phyloP scores from a whole-genome alignment of 176 grass and related monocot species.

The Juncus inflexus region DNA sequence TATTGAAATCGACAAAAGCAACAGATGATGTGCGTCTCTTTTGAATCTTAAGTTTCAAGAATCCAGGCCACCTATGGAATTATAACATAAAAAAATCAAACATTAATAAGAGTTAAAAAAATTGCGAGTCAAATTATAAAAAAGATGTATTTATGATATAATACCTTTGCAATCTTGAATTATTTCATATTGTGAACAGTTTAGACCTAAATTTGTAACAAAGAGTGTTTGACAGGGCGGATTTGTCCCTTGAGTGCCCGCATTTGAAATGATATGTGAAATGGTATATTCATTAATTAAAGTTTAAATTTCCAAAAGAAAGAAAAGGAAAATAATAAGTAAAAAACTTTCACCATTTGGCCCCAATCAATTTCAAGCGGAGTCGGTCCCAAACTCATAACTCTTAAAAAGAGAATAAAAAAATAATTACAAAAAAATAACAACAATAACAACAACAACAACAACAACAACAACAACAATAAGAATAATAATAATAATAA shows the following conservation, averaged over 20 bases:
- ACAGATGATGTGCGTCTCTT: no score
- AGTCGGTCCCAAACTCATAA: conserved; percentile 21
- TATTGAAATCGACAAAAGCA: no score
- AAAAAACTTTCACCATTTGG: conserved; percentile 15
- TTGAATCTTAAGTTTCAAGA: no score
- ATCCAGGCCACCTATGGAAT: no score
- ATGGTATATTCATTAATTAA: conserved; percentile 15
- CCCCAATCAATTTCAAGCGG: conserved; percentile 28
- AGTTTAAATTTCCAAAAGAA: not conserved
- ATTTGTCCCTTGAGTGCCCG: conserved; percentile 53
- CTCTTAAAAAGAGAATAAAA: conserved; percentile 9
- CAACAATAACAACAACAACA: not conserved
- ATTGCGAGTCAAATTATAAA: not conserved
- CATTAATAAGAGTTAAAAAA: not conserved
- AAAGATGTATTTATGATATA: not conserved
- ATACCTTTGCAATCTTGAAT: conserved; percentile 76
- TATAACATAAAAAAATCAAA: no score
- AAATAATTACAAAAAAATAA: not conserved
- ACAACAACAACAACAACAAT: not conserved
- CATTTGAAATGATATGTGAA: conserved; percentile 46
- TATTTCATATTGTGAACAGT: conserved; percentile 66
- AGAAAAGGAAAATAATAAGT: not conserved
- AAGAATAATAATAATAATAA: no score
- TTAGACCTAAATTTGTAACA: conserved; percentile 79
- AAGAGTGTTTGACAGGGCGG: conserved; percentile 81